Conservation (phyloP, 805 yeast species). For the Cyberlindnera mississippiensis region DNA sequence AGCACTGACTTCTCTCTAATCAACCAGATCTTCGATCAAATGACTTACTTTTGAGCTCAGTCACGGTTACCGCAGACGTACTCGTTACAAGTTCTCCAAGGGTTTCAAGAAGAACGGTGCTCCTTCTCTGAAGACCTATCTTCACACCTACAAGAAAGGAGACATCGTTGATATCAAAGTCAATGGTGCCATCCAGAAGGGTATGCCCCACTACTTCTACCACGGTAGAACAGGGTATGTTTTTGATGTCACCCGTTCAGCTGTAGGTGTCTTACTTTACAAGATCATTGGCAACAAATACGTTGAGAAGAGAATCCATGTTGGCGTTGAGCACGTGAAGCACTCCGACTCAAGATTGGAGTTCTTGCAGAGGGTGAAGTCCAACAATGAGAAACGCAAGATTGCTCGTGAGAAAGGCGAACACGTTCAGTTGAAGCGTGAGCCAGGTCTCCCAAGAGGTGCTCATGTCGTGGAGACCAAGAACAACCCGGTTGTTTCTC, state of each 20-base stretch:
- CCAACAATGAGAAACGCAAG: constrained; percentile 82
- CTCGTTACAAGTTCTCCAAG: constrained; percentile 99
- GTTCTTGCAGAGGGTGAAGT: constrained; percentile 94
- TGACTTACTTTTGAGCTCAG: constrained; percentile 30
- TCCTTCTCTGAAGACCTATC: constrained; percentile 87
- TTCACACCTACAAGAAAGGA: constrained; percentile 95
- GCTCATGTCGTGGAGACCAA: constrained; percentile 76
- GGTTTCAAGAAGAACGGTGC: constrained; percentile 94
- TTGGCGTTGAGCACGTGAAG: constrained; percentile 96
- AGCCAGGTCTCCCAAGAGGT: constrained; percentile 94
- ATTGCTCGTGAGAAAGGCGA: constrained; percentile 94
- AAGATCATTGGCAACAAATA: constrained; percentile 97
- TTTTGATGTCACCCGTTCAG: constrained; percentile 95
- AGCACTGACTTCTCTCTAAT: no score
- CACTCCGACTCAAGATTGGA: constrained; percentile 99
- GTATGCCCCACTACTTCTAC: constrained; percentile 99
- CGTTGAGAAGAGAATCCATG: constrained; percentile 94
- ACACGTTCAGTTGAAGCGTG: constrained; percentile 88
- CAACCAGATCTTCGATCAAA: no score
- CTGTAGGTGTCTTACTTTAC: constrained; percentile 96
- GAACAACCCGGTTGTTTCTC: constrained; percentile 82
- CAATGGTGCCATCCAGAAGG: constrained; percentile 97
- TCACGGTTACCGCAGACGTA: constrained; percentile 99
- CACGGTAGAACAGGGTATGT: constrained; percentile 99
- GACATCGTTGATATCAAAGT: constrained; percentile 98